phyloP scores from a whole-genome alignment of 371 early-diverging fungal species.

The Syncephalastrum contaminatum region DNA sequence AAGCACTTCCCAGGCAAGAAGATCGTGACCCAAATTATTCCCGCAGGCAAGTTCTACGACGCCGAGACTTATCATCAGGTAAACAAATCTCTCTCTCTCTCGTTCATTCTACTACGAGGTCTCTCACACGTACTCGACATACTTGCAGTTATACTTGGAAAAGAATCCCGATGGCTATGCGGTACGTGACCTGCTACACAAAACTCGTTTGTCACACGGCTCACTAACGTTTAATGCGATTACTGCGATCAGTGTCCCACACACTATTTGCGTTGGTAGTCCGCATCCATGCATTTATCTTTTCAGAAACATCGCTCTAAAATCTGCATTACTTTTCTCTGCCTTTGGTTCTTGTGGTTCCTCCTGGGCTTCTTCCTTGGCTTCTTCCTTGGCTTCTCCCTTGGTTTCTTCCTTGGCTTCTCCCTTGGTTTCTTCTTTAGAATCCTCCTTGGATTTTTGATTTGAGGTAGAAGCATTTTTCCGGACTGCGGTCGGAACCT shows the following conservation, averaged over 20 bases:
- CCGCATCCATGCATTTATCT: not conserved
- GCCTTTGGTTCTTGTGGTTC: no score
- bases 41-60: constrained; percentile 72
- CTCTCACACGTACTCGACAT: not conserved
- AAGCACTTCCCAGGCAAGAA: constrained; percentile 49
- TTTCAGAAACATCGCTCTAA: no score
- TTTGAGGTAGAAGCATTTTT: no score
- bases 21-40: constrained; percentile 77
- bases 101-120: not conserved
- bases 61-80: constrained; percentile 91
- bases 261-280: constrained; percentile 21
- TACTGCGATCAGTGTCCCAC: constrained; percentile 15
- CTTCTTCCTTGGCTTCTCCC: no score
- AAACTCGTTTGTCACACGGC: no score
- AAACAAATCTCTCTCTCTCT: not conserved
- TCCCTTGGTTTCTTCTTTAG: no score
- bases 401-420: no score
- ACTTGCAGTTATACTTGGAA: constrained; percentile 28
- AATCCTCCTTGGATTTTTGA: no score
- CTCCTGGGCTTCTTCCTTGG: no score
- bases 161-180: constrained; percentile 45
- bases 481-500: no score
- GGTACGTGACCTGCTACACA: constrained; percentile 17
- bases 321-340: no score
- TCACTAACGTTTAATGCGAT: no score